phyloP scores from a whole-genome alignment of 2,329 filamentous ascomycete genomes.

The Trichoderma polysporum region DNA sequence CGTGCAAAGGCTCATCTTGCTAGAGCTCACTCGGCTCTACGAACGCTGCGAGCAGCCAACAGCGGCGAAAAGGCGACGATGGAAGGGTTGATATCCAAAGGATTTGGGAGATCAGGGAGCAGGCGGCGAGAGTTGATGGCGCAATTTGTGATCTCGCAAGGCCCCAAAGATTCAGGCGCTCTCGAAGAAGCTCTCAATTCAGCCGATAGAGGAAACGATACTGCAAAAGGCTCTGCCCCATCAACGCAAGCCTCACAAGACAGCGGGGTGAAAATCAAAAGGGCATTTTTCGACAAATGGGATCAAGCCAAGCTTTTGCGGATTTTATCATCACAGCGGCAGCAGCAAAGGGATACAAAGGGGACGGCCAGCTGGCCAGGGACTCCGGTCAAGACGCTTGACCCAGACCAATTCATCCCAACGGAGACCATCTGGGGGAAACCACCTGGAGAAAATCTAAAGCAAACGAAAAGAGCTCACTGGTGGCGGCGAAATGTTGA shows the following conservation, averaged over 20 bases:
- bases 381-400: conserved; percentile 29
- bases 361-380: conserved; percentile 30
- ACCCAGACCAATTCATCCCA: conserved; percentile 41
- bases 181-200: conserved; percentile 37
- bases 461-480: conserved; percentile 43
- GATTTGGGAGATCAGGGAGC: conserved; percentile 54
- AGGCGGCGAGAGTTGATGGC: conserved; percentile 50
- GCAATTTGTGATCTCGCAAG: conserved; percentile 37
- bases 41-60: conserved; percentile 53
- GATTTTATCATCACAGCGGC: conserved; percentile 44
- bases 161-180: conserved; percentile 42
- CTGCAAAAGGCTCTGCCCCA: not conserved
- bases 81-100: conserved; percentile 46
- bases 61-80: conserved; percentile 49
- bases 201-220: not conserved
- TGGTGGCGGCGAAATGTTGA: conserved; percentile 49
- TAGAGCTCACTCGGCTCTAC: conserved; percentile 45
- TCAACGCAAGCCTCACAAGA: not conserved
- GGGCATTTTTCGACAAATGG: conserved; percentile 49
- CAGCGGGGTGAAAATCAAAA: conserved; percentile 20
- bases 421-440: conserved; percentile 51
- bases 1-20: conserved; percentile 36
- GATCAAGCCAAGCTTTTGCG: conserved; percentile 45
- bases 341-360: conserved; percentile 31
- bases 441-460: conserved; percentile 40